phyloP scores from a whole-genome alignment of 2,329 filamentous ascomycete genomes.

The Chaetomium sp. region DNA sequence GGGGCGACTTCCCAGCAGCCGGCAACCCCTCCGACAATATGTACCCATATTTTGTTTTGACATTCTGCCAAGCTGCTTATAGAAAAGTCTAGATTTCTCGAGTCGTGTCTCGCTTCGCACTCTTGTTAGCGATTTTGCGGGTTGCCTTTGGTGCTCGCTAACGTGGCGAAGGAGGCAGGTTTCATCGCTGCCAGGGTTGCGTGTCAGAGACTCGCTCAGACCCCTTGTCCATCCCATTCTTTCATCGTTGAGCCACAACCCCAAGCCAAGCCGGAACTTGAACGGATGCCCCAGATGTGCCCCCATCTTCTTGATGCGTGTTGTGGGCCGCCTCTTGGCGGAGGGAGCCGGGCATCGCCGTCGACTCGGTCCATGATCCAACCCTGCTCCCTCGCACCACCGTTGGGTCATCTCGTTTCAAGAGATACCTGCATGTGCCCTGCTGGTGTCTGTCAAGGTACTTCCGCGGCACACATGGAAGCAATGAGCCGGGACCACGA shows the following conservation, averaged over 20 bases:
- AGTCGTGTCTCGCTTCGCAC: conserved; percentile 1
- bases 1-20: background rate
- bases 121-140: conserved; percentile 16
- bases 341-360: background rate
- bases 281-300: conserved; percentile 25
- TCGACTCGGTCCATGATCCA: background rate
- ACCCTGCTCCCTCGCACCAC: conserved; percentile 17
- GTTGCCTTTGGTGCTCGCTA: conserved; percentile 11
- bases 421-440: background rate
- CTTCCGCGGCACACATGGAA: background rate
- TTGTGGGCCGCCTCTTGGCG: conserved; percentile 8
- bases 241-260: conserved; percentile 18
- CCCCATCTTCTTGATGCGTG: conserved; percentile 23
- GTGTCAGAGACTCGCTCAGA: conserved; percentile 30
- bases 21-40: background rate
- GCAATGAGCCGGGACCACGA: conserved; percentile 10
- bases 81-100: background rate
- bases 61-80: background rate
- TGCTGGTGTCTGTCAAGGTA: background rate
- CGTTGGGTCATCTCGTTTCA: conserved; percentile 15
- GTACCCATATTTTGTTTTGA: conserved; percentile 2
- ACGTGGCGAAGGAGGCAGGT: conserved; percentile 20
- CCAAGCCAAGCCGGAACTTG: conserved; percentile 27
- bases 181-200: conserved; percentile 26
- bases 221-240: conserved; percentile 20